Conservation (phyloP, 2,329 filamentous ascomycete genomes). For the Diaporthe sp. region DNA sequence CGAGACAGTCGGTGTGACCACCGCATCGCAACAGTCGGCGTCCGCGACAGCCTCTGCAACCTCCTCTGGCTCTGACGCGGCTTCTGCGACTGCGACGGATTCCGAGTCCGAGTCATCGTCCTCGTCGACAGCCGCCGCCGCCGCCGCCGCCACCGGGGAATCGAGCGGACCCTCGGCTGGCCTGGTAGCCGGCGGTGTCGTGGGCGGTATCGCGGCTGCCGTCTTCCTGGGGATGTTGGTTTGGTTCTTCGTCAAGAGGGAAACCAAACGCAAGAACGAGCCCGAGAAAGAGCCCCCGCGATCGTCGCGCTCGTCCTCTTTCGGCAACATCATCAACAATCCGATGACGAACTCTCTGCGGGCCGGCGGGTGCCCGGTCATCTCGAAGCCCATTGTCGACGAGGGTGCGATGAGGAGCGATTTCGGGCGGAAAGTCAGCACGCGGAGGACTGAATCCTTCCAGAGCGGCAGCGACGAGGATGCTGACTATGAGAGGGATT, state of each 20-base stretch:
- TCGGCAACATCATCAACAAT: conserved; percentile 69
- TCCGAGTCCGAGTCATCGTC: conserved; percentile 44
- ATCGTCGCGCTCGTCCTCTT: conserved; percentile 54
- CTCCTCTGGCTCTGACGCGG: conserved; percentile 41
- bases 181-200: conserved; percentile 63
- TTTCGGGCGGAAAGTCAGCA: conserved; percentile 61
- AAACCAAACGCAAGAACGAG: conserved; percentile 45
- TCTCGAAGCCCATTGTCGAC: conserved; percentile 69
- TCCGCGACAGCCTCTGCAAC: conserved; percentile 44
- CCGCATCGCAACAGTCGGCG: conserved; percentile 43
- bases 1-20: conserved; percentile 41
- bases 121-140: conserved; percentile 44
- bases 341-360: conserved; percentile 56
- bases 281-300: conserved; percentile 40
- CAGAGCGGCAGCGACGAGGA: conserved; percentile 34
- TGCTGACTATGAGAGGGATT: conserved; percentile 17
- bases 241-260: conserved; percentile 54
- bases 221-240: conserved; percentile 56
- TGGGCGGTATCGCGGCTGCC: conserved; percentile 60
- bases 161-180: conserved; percentile 52
- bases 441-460: conserved; percentile 40
- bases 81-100: conserved; percentile 44
- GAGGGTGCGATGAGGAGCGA: conserved; percentile 62
- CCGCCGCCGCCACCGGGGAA: conserved; percentile 42
- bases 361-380: conserved; percentile 48